Conservation (phyloP, 495 filamentous ascomycete genomes). For the Ramalina peruviana region DNA sequence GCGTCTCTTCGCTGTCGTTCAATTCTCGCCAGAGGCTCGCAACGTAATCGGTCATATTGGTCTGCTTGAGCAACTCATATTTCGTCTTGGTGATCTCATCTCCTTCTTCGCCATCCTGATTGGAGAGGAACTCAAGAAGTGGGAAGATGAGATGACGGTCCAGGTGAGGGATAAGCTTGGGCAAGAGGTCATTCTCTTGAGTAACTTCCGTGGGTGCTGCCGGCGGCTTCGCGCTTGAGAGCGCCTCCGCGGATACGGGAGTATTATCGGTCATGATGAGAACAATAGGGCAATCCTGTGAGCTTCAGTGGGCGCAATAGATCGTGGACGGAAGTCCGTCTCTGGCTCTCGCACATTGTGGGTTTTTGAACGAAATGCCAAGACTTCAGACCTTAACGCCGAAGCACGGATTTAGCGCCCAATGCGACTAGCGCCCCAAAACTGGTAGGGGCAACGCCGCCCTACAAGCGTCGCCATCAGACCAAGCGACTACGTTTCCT, state of each 20-base stretch:
- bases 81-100: conserved; percentile 67
- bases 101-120: conserved; percentile 41
- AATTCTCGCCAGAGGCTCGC: conserved; percentile 78
- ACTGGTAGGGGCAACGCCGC: too few species aligned
- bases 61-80: conserved; percentile 82
- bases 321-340: too few species aligned
- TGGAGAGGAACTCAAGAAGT: conserved; percentile 67
- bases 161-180: conserved; percentile 79
- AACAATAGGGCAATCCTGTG: too few species aligned
- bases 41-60: conserved; percentile 97
- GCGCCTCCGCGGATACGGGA: conserved; percentile 36
- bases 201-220: conserved; percentile 41
- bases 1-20: conserved; percentile 60
- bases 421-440: too few species aligned
- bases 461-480: too few species aligned
- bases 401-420: too few species aligned
- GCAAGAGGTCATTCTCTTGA: conserved; percentile 65
- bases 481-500: too few species aligned
- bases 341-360: too few species aligned
- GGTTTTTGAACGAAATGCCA: too few species aligned
- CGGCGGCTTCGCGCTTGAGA: conserved; percentile 39
- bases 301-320: too few species aligned
- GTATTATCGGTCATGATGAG: conserved; percentile 52
- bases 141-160: conserved; percentile 94
- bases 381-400: too few species aligned